Conservation (phyloP, 768 basidiomycete species). For the Amanita subjunquillea region DNA sequence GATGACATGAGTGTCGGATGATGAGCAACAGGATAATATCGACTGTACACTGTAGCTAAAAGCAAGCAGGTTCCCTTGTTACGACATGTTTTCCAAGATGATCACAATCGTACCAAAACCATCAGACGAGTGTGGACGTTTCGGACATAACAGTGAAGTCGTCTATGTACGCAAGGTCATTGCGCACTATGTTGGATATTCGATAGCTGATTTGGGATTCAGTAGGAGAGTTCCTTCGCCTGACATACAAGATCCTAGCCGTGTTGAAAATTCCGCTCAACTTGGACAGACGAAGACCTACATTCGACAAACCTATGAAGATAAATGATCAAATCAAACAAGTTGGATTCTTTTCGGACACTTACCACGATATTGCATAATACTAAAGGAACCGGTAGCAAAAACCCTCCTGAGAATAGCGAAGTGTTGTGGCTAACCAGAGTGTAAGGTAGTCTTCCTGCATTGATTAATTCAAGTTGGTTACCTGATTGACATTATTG, state of each 20-base stretch:
- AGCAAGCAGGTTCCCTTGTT: background rate
- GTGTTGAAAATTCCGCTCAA: background rate
- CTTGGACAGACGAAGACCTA: conserved; percentile 6
- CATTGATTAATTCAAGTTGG: background rate
- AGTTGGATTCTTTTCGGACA: background rate
- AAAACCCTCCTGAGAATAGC: conserved; percentile 8
- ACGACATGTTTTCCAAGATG: background rate
- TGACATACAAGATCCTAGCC: conserved; percentile 12
- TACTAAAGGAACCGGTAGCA: conserved; percentile 12
- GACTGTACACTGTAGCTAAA: background rate
- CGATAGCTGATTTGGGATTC: conserved; percentile 8
- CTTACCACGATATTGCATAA: conserved; percentile 14
- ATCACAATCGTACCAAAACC: background rate
- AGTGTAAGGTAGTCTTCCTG: background rate
- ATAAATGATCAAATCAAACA: background rate
- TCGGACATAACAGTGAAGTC: background rate
- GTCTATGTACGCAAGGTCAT: conserved; percentile 6
- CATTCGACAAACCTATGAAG: conserved; percentile 16
- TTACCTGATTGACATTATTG: conserved; percentile 11
- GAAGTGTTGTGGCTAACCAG: background rate
- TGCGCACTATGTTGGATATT: conserved; percentile 14
- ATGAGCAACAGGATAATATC: conserved; percentile 3
- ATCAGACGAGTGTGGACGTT: background rate
- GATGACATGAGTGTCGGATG: conserved; percentile 21
- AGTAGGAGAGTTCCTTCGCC: conserved; percentile 11